Conservation (phyloP, 495 filamentous ascomycete species). For the Podospora tetraspora region DNA sequence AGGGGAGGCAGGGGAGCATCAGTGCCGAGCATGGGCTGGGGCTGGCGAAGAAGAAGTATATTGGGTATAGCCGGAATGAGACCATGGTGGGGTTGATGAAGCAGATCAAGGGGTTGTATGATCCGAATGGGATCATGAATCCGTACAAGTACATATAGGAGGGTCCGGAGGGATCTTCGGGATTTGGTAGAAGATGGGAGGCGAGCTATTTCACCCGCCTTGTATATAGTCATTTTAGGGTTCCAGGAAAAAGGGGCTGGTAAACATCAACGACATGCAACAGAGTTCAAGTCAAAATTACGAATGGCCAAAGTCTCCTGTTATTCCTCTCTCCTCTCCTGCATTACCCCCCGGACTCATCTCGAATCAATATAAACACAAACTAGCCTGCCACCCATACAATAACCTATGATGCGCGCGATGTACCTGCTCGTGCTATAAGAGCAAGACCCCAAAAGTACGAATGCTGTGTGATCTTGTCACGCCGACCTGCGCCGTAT, state of each 20-base stretch:
- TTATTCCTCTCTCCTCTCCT: neutral
- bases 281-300: neutral
- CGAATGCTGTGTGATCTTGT: neutral
- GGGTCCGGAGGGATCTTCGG: neutral
- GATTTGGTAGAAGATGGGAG: neutral
- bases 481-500: neutral
- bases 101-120: constrained; percentile 84
- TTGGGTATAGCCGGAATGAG: constrained; percentile 83
- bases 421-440: neutral
- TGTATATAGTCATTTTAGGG: neutral
- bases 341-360: neutral
- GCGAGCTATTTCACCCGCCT: neutral
- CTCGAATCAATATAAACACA: neutral
- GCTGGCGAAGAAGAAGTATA: constrained; percentile 88
- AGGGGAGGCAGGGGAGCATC: constrained; percentile 78
- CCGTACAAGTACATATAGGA: constrained; percentile 72
- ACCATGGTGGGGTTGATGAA: constrained; percentile 88
- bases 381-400: neutral
- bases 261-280: neutral
- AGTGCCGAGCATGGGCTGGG: constrained; percentile 95
- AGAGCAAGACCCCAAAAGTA: neutral
- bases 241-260: neutral
- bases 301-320: neutral
- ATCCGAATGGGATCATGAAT: constrained; percentile 88
- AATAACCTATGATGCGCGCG: neutral